Percentiles rank a stretch among this genome's conserved stretches.
Evolutionary conservation across 345 rosid species (phyloP).

Genomic region (Acer yangbiense): DNA sequence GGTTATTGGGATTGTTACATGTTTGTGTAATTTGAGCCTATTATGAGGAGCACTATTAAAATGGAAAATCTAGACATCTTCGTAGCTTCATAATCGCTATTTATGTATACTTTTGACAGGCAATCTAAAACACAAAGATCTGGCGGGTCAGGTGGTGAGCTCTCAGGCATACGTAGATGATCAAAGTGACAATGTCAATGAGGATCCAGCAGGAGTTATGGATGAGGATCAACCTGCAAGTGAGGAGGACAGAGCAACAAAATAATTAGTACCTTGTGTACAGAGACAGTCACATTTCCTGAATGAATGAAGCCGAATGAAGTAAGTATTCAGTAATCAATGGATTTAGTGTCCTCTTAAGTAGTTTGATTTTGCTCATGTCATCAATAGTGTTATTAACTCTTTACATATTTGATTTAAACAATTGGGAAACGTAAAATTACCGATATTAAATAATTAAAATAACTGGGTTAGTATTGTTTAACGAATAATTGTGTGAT

Average conservation of each 20-base stretch:
- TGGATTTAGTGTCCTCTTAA: neutral
- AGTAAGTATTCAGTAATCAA: neutral
- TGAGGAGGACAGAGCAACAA: conserved; percentile 26
- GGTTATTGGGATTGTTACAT: no score
- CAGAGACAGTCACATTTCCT: neutral
- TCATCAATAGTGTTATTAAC: neutral
- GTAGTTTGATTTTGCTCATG: neutral
- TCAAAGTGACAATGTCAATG: conserved; percentile 34
- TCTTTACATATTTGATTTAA: neutral
- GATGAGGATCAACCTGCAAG: conserved; percentile 35
- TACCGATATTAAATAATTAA: neutral
- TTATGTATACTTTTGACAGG: conserved; percentile 44
- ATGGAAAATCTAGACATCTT: conserved; percentile 5
- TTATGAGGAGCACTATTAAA: neutral
- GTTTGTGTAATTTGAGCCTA: no score
- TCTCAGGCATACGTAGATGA: conserved; percentile 74
- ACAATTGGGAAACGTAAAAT: neutral
- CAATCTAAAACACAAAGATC: conserved; percentile 84
- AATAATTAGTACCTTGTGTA: conserved; percentile 11
- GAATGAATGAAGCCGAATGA: neutral
- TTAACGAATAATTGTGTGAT: neutral
- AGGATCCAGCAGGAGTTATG: conserved; percentile 34
- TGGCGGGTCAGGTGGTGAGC: conserved; percentile 79
- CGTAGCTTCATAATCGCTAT: neutral
- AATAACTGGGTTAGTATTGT: neutral